phyloP scores from a whole-genome alignment of 1,139 yeast genomes.

The Kazachstania sp. region DNA sequence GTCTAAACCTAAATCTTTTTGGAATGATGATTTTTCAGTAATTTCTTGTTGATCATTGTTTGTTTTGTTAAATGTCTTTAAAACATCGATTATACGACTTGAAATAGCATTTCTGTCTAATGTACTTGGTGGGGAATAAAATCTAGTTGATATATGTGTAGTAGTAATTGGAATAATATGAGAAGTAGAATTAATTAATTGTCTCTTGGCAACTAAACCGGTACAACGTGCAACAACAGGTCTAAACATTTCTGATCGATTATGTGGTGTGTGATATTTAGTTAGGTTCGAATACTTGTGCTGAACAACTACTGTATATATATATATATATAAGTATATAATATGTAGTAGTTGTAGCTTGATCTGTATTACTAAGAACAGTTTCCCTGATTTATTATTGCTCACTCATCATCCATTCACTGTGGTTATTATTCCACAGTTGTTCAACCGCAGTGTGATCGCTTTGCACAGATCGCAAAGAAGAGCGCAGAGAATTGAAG shows the following conservation, averaged over 20 bases:
- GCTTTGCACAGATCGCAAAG: too few relatives aligned
- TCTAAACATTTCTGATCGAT: slow-evolving; percentile 4
- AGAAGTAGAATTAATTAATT: background rate
- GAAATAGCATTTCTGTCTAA: slow-evolving; percentile 17
- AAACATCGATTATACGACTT: slow-evolving; percentile 22
- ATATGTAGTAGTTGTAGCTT: too few relatives aligned
- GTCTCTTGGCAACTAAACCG: background rate
- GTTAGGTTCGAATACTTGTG: too few relatives aligned
- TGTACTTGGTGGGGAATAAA: slow-evolving; percentile 6
- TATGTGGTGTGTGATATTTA: too few relatives aligned
- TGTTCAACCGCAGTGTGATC: too few relatives aligned
- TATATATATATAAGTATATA: too few relatives aligned
- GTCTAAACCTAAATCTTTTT: slow-evolving; percentile 52
- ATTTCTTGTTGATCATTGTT: slow-evolving; percentile 20
- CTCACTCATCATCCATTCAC: too few relatives aligned
- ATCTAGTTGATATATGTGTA: slow-evolving; percentile 1
- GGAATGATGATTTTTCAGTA: slow-evolving; percentile 28
- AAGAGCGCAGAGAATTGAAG: too few relatives aligned
- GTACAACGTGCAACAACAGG: background rate
- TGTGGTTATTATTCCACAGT: too few relatives aligned
- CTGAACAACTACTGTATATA: too few relatives aligned
- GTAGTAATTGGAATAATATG: background rate
- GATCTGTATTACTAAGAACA: too few relatives aligned
- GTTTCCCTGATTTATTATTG: too few relatives aligned
- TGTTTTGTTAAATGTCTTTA: slow-evolving; percentile 27